Conservation (phyloP, 345 rosid genomes). For the Arabidopsis suecica region DNA sequence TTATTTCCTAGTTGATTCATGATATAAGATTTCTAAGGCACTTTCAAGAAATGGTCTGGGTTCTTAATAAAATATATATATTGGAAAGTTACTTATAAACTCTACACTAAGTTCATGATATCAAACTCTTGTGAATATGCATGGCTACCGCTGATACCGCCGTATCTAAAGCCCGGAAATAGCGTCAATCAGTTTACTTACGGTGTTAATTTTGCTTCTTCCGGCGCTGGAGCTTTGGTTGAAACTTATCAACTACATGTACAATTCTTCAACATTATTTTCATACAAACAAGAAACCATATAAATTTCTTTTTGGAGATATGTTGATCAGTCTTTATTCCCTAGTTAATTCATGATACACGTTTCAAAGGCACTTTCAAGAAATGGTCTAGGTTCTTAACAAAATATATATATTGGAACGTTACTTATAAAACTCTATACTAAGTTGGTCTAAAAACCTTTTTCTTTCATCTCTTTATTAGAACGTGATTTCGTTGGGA, state of each 20-base stretch:
- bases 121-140: too few species aligned
- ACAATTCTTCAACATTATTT: not conserved
- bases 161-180: conserved; percentile 35
- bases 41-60: too few species aligned
- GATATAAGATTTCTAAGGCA: too few species aligned
- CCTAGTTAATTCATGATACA: too few species aligned
- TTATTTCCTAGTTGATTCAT: too few species aligned
- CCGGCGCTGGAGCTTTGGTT: conserved; percentile 60
- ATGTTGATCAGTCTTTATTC: not conserved
- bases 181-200: conserved; percentile 28
- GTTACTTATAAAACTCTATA: not conserved
- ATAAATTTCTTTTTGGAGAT: not conserved
- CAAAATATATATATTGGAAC: not conserved
- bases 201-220: conserved; percentile 62
- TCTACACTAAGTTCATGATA: too few species aligned
- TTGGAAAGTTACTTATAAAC: too few species aligned
- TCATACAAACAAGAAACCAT: not conserved
- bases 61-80: too few species aligned
- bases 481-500: conserved; percentile 51
- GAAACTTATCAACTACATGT: conserved; percentile 50
- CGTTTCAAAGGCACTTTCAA: not conserved
- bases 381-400: not conserved
- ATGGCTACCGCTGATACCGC: too few species aligned
- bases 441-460: not conserved
- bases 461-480: not conserved